A percentile compares a stretch with the other conserved stretches of the same genome.
These are phyloP conservation scores for Spencermartinsiella europaea DNA, from an alignment of 805 yeast genomes.

Conservation along the genomic window DNA sequence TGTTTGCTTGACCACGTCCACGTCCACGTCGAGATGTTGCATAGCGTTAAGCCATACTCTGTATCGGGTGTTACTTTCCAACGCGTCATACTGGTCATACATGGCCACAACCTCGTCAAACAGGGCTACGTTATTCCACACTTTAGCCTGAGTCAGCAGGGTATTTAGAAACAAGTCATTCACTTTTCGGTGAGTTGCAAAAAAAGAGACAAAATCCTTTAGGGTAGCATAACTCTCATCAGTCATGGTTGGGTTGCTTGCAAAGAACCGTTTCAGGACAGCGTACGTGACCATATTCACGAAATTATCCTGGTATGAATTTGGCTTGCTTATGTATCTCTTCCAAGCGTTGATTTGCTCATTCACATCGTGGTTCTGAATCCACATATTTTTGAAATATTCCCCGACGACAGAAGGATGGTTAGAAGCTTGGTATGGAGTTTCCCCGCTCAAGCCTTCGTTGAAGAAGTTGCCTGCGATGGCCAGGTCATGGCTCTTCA, in stretches of 20 bases:
- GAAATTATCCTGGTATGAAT: conserved; percentile 9
- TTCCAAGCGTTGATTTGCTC: conserved; percentile 41
- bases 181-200: conserved; percentile 57
- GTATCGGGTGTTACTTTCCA: conserved; percentile 62
- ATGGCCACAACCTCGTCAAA: conserved; percentile 59
- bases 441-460: conserved; percentile 60
- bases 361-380: conserved; percentile 47
- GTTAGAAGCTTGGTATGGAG: conserved; percentile 66
- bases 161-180: conserved; percentile 77
- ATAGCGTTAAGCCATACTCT: conserved; percentile 69
- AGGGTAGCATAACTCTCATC: conserved; percentile 54
- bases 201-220: conserved; percentile 50
- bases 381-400: conserved; percentile 52
- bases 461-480: conserved; percentile 72
- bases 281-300: conserved; percentile 57
- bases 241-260: conserved; percentile 45
- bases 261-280: conserved; percentile 64
- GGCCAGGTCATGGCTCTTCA: conserved; percentile 69
- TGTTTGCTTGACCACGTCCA: conserved; percentile 48
- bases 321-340: conserved; percentile 43
- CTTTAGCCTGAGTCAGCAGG: conserved; percentile 56
- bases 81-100: conserved; percentile 52
- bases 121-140: conserved; percentile 64
- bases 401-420: conserved; percentile 71
- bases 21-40: conserved; percentile 55